Base-by-base conservation (phyloP, 345 rosid genomes). In the Fremontodendron californicum region DNA sequence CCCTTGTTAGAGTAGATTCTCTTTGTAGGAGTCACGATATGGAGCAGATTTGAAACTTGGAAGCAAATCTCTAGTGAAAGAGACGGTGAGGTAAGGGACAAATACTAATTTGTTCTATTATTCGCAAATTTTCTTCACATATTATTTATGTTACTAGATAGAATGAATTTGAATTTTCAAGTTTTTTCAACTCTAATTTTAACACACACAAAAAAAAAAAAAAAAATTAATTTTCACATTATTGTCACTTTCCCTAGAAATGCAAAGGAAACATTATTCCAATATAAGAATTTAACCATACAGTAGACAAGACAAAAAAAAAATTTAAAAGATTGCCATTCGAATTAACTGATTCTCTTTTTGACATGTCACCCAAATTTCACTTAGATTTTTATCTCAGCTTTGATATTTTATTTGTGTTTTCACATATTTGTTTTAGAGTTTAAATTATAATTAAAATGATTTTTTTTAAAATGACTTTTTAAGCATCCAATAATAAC, bases 61-160 rank as follows among this genome's bases (percentile, higher is more conserved):
- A 5, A 5, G 8, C 8, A 48, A n/a, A 86, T 83, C 86, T 75
- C 16, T 15, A 3, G 9, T 27, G 82, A 80, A 80, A 79, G 76
- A 49, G 82, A 78, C 72, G 16, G 13, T 0, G 35, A 25, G 42
- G 23, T 8, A 64, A 40, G 78, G 2, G 78, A 85, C 82, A 37
- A 67, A 68, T 33, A 5, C 10, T 43, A 43, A 66, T 42, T 46
- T 45, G 1, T 16, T 7, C 9, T 12, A 21, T 10, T 40, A 0
- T 21, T 42, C 25, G 33, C 23, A 42, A 12, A 21, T 42, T 67
- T 43, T 67, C 11, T 43, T 67, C n/a, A 40, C 33, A 12, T 5
- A 51, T 51, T 51, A 5, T 51, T 4, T 51, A 16, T 51, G 21
- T 51, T 51, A 8, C 1, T 16, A 0, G 21, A 51, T 51, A 18